Conservation (phyloP, 345 rosid genomes). For the Salix udensis region DNA sequence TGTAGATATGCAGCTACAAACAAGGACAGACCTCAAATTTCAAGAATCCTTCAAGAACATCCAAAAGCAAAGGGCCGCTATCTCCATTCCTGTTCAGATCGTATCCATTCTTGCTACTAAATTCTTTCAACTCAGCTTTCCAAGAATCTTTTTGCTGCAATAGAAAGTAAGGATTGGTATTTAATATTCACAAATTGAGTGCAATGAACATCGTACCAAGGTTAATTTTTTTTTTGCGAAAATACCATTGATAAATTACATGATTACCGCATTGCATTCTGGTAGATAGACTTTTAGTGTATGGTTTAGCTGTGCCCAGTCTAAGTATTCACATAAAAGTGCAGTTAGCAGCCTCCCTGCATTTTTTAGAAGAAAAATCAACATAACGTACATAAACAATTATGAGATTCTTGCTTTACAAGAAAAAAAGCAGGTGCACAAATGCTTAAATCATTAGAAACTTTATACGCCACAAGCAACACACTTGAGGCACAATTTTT, state of each 20-base stretch:
- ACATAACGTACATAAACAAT: background rate
- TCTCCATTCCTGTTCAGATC: conserved; percentile 85
- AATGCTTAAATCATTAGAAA: background rate
- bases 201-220: conserved; percentile 5
- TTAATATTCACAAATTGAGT: conserved; percentile 1
- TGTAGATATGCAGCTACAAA: background rate
- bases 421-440: background rate
- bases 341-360: conserved; percentile 90
- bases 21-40: conserved; percentile 59
- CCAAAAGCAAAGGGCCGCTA: conserved; percentile 73
- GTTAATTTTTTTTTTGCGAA: background rate
- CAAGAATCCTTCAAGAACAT: conserved; percentile 91
- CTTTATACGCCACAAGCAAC: background rate
- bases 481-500: background rate
- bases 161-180: conserved; percentile 3
- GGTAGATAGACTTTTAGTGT: conserved; percentile 84
- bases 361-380: conserved; percentile 5
- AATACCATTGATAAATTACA: conserved; percentile 27
- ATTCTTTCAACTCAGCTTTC: conserved; percentile 84
- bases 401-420: background rate
- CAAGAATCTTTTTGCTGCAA: conserved; percentile 82
- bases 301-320: conserved; percentile 94
- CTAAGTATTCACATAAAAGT: conserved; percentile 81
- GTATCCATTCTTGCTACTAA: conserved; percentile 72
- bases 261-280: conserved; percentile 94